A percentile compares a stretch with the other conserved stretches of the same genome.
Evolutionary conservation across 1,284 basidiomycete genomes (phyloP).

Genomic region (Irpex sp.): DNA sequence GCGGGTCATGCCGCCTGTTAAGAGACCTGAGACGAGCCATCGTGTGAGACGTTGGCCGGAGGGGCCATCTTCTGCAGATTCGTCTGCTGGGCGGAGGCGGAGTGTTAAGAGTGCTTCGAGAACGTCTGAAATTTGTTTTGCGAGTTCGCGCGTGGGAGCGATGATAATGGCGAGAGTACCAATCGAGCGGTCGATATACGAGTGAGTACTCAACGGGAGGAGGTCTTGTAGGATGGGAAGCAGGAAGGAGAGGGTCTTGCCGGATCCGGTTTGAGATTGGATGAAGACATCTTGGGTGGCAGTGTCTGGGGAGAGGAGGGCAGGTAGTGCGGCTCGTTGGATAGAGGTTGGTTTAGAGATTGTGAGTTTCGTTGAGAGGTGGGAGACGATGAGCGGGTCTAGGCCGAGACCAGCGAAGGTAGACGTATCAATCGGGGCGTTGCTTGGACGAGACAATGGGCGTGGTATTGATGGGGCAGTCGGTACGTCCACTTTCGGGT

Average conservation of each 20-base stretch:
- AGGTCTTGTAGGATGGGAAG: slow-evolving; percentile 95
- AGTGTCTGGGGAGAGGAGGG: slow-evolving; percentile 54
- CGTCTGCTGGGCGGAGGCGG: slow-evolving; percentile 63
- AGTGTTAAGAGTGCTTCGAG: slow-evolving; percentile 66
- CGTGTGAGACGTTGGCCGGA: slow-evolving; percentile 65
- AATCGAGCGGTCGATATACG: slow-evolving; percentile 82
- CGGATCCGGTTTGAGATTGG: slow-evolving; percentile 97
- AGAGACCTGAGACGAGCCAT: slow-evolving; percentile 92
- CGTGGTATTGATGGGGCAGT: slow-evolving; percentile 25
- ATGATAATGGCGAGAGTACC: slow-evolving; percentile 96
- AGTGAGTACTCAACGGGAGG: slow-evolving; percentile 81
- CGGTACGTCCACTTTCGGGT: slow-evolving; percentile 56
- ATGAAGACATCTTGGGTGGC: slow-evolving; percentile 82
- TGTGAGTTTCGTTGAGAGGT: slow-evolving; percentile 79
- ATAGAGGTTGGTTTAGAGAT: slow-evolving; percentile 90
- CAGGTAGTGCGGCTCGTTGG: slow-evolving; percentile 79
- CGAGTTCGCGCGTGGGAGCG: slow-evolving; percentile 92
- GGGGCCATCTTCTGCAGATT: slow-evolving; percentile 45
- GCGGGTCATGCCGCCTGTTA: slow-evolving; percentile 77
- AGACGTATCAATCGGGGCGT: slow-evolving; percentile 77
- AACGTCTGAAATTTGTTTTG: slow-evolving; percentile 87
- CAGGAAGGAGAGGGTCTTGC: slow-evolving; percentile 94
- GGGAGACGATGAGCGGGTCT: slow-evolving; percentile 77
- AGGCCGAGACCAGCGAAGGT: slow-evolving; percentile 77
- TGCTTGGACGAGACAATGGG: slow-evolving; percentile 58